A percentile compares a stretch with the other conserved stretches of the same genome.
Evolutionary conservation across 345 rosid genomes (phyloP).

Genomic region (Gossypium arboreum): DNA sequence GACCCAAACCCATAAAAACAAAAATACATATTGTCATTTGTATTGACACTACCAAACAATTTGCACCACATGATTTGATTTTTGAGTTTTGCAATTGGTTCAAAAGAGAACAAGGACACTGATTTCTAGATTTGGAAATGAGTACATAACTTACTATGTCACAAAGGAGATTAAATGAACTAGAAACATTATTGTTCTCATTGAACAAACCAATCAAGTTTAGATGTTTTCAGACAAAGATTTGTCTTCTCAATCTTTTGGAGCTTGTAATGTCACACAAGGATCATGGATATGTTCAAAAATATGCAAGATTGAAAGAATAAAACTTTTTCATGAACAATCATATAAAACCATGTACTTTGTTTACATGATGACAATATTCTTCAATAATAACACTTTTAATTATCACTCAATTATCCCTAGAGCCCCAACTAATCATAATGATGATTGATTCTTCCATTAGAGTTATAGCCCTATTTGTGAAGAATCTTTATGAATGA

Average conservation of each 20-base stretch:
- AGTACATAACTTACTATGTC: too few relatives aligned
- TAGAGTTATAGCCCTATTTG: slow-evolving; percentile 3
- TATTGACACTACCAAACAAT: not conserved
- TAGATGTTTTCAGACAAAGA: not conserved
- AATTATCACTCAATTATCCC: slow-evolving; percentile 20
- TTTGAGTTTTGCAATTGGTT: not conserved
- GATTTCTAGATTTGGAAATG: too few relatives aligned
- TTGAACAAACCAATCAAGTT: not conserved
- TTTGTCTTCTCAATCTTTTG: not conserved
- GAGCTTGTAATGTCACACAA: not conserved
- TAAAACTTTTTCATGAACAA: slow-evolving; percentile 16
- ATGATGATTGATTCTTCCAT: slow-evolving; percentile 34
- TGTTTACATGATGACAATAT: slow-evolving; percentile 13
- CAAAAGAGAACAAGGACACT: not conserved
- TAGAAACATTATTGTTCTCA: not conserved
- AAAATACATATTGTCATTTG: not conserved
- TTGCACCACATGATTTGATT: not conserved
- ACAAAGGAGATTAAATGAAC: not conserved
- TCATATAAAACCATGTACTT: slow-evolving; percentile 20
- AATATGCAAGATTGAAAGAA: not conserved
- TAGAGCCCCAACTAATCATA: slow-evolving; percentile 31
- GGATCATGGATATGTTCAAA: not conserved
- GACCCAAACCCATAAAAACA: not conserved
- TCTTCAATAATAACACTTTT: slow-evolving; percentile 6
- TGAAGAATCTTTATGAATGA: slow-evolving; percentile 23